These are phyloP conservation scores for Antrodiella citrinella DNA, from an alignment of 768 basidiomycete species.

Conservation along the genomic window DNA sequence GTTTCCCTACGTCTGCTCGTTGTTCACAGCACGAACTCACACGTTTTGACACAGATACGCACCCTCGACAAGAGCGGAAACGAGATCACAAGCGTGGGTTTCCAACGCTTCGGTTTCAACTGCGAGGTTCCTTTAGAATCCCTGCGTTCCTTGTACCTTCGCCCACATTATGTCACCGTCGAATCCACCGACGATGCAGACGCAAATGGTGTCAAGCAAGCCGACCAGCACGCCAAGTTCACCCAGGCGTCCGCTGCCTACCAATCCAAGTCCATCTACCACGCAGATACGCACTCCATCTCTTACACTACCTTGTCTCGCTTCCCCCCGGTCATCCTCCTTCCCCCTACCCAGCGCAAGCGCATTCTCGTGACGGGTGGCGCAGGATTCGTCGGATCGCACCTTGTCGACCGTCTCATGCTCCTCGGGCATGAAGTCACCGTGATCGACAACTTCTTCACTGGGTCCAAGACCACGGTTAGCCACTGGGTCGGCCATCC, in stretches of 20 bases:
- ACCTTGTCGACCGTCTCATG: constrained; percentile 97
- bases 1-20: too few species aligned
- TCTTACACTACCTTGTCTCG: constrained; percentile 89
- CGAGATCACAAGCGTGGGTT: constrained; percentile 75
- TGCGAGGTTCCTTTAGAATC: constrained; percentile 72
- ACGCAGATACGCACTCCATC: constrained; percentile 72
- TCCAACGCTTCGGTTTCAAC: constrained; percentile 85
- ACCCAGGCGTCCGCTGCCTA: constrained; percentile 41
- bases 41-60: too few species aligned
- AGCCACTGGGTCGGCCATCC: constrained; percentile 96
- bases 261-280: constrained; percentile 82
- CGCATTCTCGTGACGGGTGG: constrained; percentile 94
- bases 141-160: constrained; percentile 83
- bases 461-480: constrained; percentile 94
- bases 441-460: constrained; percentile 98
- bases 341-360: constrained; percentile 71
- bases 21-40: too few species aligned
- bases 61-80: constrained; percentile 68
- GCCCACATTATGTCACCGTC: constrained; percentile 63
- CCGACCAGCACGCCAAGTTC: constrained; percentile 43
- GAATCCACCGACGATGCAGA: constrained; percentile 26
- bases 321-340: constrained; percentile 88
- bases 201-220: constrained; percentile 32
- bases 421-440: constrained; percentile 96
- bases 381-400: constrained; percentile 98